phyloP scores from a whole-genome alignment of 2,329 filamentous ascomycete species.

The Fusarium tanahbumbuense region DNA sequence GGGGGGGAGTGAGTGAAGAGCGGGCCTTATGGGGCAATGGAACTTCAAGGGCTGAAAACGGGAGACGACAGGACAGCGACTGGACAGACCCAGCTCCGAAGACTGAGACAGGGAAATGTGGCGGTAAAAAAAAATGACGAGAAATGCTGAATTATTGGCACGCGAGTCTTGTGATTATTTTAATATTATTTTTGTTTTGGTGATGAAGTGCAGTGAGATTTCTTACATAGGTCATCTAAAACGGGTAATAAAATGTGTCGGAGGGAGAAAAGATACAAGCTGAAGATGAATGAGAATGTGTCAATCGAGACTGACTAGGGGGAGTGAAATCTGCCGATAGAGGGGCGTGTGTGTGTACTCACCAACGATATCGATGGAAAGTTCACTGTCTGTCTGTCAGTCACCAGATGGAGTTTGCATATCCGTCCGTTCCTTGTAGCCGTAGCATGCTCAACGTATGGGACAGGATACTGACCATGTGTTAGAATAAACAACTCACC shows the following conservation, averaged over 20 bases:
- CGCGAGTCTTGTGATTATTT: slow-evolving; percentile 13
- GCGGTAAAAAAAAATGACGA: slow-evolving; percentile 11
- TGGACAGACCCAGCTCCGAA: slow-evolving; percentile 1
- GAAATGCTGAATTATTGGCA: slow-evolving; percentile 6
- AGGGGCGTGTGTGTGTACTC: slow-evolving; percentile 6
- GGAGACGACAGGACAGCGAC: slow-evolving; percentile 9
- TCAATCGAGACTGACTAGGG: background rate
- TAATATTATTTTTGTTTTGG: background rate
- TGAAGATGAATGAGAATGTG: slow-evolving; percentile 7
- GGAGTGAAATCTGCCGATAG: slow-evolving; percentile 18
- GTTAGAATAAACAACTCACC: background rate
- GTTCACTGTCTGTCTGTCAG: background rate
- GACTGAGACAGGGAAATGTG: slow-evolving; percentile 15
- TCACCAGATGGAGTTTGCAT: slow-evolving; percentile 32
- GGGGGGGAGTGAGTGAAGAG: background rate
- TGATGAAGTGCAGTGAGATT: background rate
- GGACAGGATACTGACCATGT: slow-evolving; percentile 16
- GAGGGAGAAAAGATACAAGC: background rate
- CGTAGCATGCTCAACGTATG: slow-evolving; percentile 4
- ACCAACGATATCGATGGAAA: too few species aligned
- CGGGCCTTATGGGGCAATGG: background rate
- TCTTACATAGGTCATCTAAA: slow-evolving; percentile 5
- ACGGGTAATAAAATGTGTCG: slow-evolving; percentile 19
- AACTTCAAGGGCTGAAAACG: background rate
- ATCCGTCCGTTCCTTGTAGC: slow-evolving; percentile 28